phyloP scores from a whole-genome alignment of 129 eudicot species.

The Helianthus tuberosus region DNA sequence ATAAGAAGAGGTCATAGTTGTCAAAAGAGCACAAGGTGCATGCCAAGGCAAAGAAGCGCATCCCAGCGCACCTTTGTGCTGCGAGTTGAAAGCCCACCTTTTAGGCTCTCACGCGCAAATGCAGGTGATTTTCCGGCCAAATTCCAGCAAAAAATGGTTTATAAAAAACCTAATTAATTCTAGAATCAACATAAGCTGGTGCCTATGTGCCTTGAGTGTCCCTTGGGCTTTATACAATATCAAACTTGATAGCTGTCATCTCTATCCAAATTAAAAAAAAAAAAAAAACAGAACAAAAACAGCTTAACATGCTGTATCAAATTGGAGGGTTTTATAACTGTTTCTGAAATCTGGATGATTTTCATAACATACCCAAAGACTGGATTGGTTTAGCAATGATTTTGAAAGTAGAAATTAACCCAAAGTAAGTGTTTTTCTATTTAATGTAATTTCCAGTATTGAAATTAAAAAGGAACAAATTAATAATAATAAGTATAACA shows the following conservation, averaged over 20 bases:
- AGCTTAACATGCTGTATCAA: neutral
- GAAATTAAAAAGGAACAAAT: neutral
- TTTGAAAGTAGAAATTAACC: neutral
- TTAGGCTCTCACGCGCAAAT: too few relatives aligned
- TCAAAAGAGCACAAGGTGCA: too few relatives aligned
- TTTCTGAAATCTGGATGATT: conserved; percentile 9
- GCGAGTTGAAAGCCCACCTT: too few relatives aligned
- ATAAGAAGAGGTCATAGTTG: neutral
- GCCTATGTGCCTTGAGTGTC: too few relatives aligned
- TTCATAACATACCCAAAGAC: neutral
- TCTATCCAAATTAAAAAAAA: neutral
- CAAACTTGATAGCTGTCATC: conserved; percentile 4
- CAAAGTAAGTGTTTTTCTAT: neutral
- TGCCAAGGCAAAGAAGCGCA: too few relatives aligned
- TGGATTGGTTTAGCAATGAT: neutral
- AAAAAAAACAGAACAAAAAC: neutral
- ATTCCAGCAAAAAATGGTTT: too few relatives aligned
- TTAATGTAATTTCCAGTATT: neutral
- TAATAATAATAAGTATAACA: too few relatives aligned
- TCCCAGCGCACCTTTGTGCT: too few relatives aligned
- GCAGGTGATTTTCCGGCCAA: too few relatives aligned
- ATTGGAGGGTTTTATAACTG: neutral
- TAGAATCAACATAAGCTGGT: too few relatives aligned
- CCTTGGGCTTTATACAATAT: neutral
- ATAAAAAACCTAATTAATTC: too few relatives aligned